Conservation (phyloP, 2,329 filamentous ascomycete genomes). For the Penicillium crustosum region DNA sequence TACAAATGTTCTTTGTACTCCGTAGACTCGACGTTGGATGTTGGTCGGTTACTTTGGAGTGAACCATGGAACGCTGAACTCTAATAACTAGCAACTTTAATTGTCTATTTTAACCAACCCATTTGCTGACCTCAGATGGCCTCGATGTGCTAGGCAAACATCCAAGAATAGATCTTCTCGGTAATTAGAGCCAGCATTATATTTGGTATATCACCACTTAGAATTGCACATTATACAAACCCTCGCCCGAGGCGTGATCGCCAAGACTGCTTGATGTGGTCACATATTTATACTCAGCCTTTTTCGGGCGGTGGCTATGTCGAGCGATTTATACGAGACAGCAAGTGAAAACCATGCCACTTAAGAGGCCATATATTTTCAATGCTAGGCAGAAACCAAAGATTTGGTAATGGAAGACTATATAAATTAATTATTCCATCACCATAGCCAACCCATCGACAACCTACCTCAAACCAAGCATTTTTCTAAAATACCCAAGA, state of each 20-base stretch:
- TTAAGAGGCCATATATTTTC: not conserved
- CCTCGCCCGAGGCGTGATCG: not conserved
- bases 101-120: conserved; percentile 6
- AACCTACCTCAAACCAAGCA: not conserved
- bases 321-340: not conserved
- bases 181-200: not conserved
- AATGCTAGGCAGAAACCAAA: not conserved
- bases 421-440: not conserved
- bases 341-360: not conserved
- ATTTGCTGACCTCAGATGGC: not conserved
- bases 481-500: not conserved
- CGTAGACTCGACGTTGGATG: conserved; percentile 1
- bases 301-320: not conserved
- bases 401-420: not conserved
- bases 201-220: not conserved
- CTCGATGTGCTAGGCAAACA: not conserved
- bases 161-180: not conserved
- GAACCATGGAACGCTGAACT: conserved; percentile 14
- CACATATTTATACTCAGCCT: not conserved
- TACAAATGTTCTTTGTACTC: not conserved
- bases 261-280: not conserved
- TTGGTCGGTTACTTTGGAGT: conserved; percentile 7
- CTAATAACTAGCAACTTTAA: conserved; percentile 7
- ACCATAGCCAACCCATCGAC: not conserved
- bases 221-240: not conserved